These are phyloP conservation scores for Skeletonema tropicum DNA, from an alignment of 108 stramenopile genomes.

Conservation along the genomic window DNA sequence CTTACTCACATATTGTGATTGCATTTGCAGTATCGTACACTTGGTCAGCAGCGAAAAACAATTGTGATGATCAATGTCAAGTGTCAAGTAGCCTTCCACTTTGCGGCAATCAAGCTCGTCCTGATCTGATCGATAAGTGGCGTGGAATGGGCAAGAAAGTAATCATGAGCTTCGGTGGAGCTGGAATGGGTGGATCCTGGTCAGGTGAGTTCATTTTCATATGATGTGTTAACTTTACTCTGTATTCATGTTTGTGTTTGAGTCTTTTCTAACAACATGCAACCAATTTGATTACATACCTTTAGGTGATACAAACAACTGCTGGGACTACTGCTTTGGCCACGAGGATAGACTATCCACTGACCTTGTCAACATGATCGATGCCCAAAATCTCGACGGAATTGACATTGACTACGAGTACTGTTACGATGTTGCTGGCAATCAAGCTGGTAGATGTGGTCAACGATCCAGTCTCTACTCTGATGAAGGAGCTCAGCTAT, in stretches of 20 bases:
- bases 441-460: constrained; percentile 34
- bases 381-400: constrained; percentile 57
- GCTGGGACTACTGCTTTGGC: constrained; percentile 79
- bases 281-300: not conserved
- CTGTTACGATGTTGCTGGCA: constrained; percentile 52
- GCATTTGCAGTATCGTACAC: constrained; percentile 63
- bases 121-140: constrained; percentile 32
- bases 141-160: constrained; percentile 55
- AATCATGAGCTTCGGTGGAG: constrained; percentile 58
- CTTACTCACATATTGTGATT: constrained; percentile 66
- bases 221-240: not conserved
- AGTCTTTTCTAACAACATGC: not conserved
- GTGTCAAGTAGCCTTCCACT: constrained; percentile 38
- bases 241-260: not conserved
- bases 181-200: constrained; percentile 59
- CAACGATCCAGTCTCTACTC: constrained; percentile 36
- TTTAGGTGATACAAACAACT: constrained; percentile 49
- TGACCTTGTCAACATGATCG: constrained; percentile 48
- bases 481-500: constrained; percentile 39
- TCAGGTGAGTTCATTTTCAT: constrained; percentile 11
- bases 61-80: constrained; percentile 45
- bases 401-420: constrained; percentile 79
- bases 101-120: constrained; percentile 37
- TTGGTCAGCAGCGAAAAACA: constrained; percentile 44
- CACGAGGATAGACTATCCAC: constrained; percentile 54